Evolutionary conservation across 345 rosid genomes (phyloP).

Genomic region (Dipteronia dyeriana): DNA sequence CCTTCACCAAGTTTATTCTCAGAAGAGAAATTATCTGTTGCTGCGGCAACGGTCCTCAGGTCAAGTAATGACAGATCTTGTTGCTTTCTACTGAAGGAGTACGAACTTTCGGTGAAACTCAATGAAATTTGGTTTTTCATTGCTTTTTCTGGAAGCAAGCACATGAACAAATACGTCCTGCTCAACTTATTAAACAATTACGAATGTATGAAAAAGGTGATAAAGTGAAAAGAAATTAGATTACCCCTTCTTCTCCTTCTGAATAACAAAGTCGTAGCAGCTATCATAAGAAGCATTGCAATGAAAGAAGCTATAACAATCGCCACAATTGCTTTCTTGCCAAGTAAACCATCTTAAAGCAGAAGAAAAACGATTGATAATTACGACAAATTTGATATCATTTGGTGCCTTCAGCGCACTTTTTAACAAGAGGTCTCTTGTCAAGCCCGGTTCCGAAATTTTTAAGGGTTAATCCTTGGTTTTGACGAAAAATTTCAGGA

Average conservation of each 20-base stretch:
- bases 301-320: constrained; percentile 24
- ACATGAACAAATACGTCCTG: neutral
- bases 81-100: neutral
- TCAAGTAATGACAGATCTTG: neutral
- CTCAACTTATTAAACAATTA: no score
- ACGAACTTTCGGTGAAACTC: neutral
- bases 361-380: neutral
- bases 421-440: no score
- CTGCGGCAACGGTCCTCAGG: neutral
- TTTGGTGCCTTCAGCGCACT: neutral
- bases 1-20: constrained; percentile 18
- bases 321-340: constrained; percentile 28
- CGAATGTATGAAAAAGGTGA: neutral
- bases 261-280: constrained; percentile 19
- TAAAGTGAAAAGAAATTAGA: neutral
- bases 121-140: neutral
- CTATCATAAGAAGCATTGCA: constrained; percentile 21
- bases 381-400: neutral
- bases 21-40: constrained; percentile 20
- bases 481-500: no score
- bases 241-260: constrained; percentile 41
- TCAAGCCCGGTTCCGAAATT: no score
- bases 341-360: constrained; percentile 23
- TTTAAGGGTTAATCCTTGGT: no score
- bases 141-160: neutral